Base-by-base conservation (phyloP, 2,329 filamentous ascomycete genomes). In the Aaosphaeria pasadenensis region DNA sequence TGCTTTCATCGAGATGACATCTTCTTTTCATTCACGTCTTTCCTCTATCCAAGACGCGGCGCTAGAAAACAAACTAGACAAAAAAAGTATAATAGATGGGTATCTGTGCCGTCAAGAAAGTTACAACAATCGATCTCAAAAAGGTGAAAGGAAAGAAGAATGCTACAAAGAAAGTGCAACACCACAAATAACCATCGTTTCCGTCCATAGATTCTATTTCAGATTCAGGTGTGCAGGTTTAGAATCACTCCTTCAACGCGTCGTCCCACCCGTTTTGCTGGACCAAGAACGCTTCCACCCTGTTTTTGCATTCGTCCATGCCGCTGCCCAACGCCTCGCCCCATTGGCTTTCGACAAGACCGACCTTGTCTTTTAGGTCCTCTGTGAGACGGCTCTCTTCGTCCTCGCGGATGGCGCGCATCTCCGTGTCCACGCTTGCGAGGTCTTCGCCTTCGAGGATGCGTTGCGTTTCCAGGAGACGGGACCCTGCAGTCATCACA, bases 341-440 rank as follows among this genome's bases (percentile, higher is more conserved):
- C 92, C 94, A 97, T 71, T 95, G 90, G 46, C 90, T 87, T 71
- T 96, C 91, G 32, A 97, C 89, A 54, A 91, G 83, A 31, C 86
- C 83, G 2, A 96, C 94, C 71, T 95, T 95, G 63, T 96, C 92
- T 73, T 97, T 94, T 56, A 97, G 71, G 63, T 96, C 92, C 43
- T 86, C 84, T 5, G 91, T 96, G 62, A 96, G 71, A 47, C 81
- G 74, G 33, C 75, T 74, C 61, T 88, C 87, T 70, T 95, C 89
- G 43, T 80, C 78, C n/a, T 73, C 72, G 46, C 82, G 80, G 58
- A 86, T 83, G 47, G 77, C 76, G 50, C 80, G 54, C 73, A 81
- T 78, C 56, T 81, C 77, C 30, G 61, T 64, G 35, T 71, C 73
- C 1, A 73, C 67, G 30, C 74, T 71, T 43, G 58, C 58, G 24